Conservation (phyloP, 2,329 filamentous ascomycete species). For the Mycocentrospora acerina region DNA sequence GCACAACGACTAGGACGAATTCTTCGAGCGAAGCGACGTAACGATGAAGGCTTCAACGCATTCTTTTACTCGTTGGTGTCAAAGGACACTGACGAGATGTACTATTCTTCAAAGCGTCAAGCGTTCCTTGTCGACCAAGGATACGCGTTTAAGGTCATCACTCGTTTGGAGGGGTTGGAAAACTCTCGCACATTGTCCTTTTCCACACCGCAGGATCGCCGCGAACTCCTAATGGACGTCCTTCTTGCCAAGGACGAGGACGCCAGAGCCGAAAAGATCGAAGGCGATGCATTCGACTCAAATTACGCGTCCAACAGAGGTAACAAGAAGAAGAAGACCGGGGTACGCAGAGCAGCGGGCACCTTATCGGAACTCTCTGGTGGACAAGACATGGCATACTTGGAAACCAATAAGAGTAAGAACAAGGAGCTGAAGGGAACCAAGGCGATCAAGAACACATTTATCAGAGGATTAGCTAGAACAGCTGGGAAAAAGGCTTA, state of each 20-base stretch:
- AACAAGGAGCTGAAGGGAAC: constrained; percentile 49
- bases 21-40: constrained; percentile 88
- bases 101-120: constrained; percentile 92
- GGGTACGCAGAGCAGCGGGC: constrained; percentile 76
- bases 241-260: constrained; percentile 79
- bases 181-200: constrained; percentile 79
- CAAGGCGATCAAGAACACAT: constrained; percentile 44
- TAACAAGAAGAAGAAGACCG: constrained; percentile 58
- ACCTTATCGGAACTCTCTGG: constrained; percentile 83
- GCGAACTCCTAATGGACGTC: constrained; percentile 85
- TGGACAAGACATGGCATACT: constrained; percentile 92
- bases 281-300: constrained; percentile 66
- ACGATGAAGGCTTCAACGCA: constrained; percentile 97
- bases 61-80: constrained; percentile 98
- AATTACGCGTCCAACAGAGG: constrained; percentile 40
- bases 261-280: constrained; percentile 69
- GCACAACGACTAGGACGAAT: constrained; percentile 92
- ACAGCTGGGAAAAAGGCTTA: constrained; percentile 8
- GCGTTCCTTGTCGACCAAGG: constrained; percentile 97
- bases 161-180: constrained; percentile 88
- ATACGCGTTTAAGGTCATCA: constrained; percentile 99
- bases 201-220: constrained; percentile 73
- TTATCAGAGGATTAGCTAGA: constrained; percentile 47
- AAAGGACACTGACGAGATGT: constrained; percentile 98
- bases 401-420: constrained; percentile 50